Base-by-base conservation (phyloP, 495 filamentous ascomycete genomes). In the Glutinoglossum americanum region DNA sequence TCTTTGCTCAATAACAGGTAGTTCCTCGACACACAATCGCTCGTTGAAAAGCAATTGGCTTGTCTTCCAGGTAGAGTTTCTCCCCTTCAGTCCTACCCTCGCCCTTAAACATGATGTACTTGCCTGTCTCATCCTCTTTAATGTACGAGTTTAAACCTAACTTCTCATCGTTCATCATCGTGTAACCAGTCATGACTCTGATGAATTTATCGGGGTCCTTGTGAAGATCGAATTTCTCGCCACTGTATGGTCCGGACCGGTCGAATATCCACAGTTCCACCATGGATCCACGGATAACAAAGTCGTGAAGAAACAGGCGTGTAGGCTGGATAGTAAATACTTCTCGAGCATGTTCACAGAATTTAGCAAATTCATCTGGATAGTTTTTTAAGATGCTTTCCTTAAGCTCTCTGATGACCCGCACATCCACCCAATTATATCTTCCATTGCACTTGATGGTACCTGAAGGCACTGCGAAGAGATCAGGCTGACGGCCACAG, bases 1-100 rank as follows among this genome's bases (percentile, higher is more conserved):
- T 65, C 33, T 44, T 64, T 37, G 64, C 65, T 58, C 54, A 56
- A 61, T 53, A 53, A 33, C 49, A 53, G 59, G 56, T 35, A 23
- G 59, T 60, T 26, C 59, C 59, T 44, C 59, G 60, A 39, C 55
- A 59, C 47, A 60, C 59, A 33, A 60, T 60, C 41, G 25, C 28
- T 27, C 33, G 25, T 37, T 54, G 55, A 57, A 63, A 60, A 56
- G 59, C 54, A 13, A 53, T 53, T 2, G 39, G 45, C 62, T 61
- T 51, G 57, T 56, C 39, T 26, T 54, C 57, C 57, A 63, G 49
- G 25, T 21, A 33, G 19, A 53, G 30, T 60, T 59, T 62, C 59
- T 59, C 37, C 37, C 15, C 15, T 17, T 41, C 15, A 11, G 13
- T 41, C 37, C 15, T 41, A 41, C 37, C 13, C 37, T 41, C 37